Evolutionary conservation across 371 early-diverging fungal genomes (phyloP), one percentile per base, ranked within the genome.

Genomic region (Rhizomucor miehei): DNA sequence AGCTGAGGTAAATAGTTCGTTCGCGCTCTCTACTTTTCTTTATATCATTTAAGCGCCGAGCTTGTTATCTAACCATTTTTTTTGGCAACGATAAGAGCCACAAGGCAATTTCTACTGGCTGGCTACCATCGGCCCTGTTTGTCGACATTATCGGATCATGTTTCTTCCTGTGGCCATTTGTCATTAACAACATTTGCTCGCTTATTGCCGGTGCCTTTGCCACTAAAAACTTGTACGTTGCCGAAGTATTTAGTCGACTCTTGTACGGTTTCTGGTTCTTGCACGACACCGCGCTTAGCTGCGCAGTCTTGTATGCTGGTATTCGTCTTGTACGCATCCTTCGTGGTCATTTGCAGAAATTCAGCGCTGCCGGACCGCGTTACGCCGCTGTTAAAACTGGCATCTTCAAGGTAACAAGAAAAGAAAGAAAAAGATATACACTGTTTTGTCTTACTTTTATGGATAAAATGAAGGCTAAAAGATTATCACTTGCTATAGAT

Each of bases 241-340:
- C 77, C 11, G 61, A 62, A 20, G 49, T 61, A 0, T 67, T 76
- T 38, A 63, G 67, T 13, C 49, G 67, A 51, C 39, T 73, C 10
- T 53, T 73, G 5, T 76, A 76, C 25, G 61, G 71, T 4, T 66
- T 73, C 52, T 76, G 77, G 77, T 76, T 76, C 40, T 38, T 72
- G 24, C 71, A 76, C 43, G 64, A 69, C 29, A 57, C 54, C 8
- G 45, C 60, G 17, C 36, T 76, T 14, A 43, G 59, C 23, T 34
- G 48, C 4, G 57, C 73, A 2, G 77, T 76, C 0, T 47, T 73
- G 5, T 66, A 60, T 46, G 62, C 77, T 13, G 77, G 73, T 25
- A 44, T 52, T 35, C 69, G 77, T 1, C 51, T 76, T 20, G 60
- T 65, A 19, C 54, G 52, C 1, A 65, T 76, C 39, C 49, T 76